These are phyloP conservation scores for Colletotrichum simmondsii DNA, from an alignment of 2,329 filamentous ascomycete genomes.

Conservation along the genomic window DNA sequence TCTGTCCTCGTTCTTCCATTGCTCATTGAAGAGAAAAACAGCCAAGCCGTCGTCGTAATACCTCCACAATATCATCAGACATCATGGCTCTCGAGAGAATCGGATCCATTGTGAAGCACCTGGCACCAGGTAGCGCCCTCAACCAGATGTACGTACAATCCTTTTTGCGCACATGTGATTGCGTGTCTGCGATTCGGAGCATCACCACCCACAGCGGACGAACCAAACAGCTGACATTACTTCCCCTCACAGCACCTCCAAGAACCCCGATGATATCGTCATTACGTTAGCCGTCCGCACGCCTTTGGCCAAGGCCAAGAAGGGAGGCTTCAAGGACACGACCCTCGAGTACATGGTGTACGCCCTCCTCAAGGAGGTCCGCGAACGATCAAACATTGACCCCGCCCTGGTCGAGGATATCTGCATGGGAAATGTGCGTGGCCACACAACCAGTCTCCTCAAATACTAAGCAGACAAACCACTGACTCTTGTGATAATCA, in stretches of 20 bases:
- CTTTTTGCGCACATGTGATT: conserved; percentile 26
- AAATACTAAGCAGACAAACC: not conserved
- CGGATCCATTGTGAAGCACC: conserved; percentile 86
- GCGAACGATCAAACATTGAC: conserved; percentile 79
- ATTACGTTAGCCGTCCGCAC: conserved; percentile 94
- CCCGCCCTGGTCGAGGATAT: conserved; percentile 88
- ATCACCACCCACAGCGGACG: not conserved
- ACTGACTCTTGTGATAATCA: conserved; percentile 9
- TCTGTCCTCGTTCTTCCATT: not conserved
- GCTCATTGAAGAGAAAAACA: not conserved
- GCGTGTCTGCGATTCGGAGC: not conserved
- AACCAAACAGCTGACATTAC: conserved; percentile 34
- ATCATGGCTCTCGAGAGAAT: conserved; percentile 86
- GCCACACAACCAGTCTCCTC: not conserved
- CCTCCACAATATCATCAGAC: conserved; percentile 38
- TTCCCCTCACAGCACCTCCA: conserved; percentile 72
- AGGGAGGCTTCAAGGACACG: conserved; percentile 96
- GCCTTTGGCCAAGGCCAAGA: conserved; percentile 86
- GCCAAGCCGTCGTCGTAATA: not conserved
- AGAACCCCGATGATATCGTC: conserved; percentile 96
- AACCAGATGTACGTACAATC: conserved; percentile 75
- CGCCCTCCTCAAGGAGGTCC: conserved; percentile 81
- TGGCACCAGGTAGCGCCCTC: conserved; percentile 79
- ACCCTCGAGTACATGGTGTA: conserved; percentile 87
- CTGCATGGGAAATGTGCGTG: conserved; percentile 86